These are phyloP conservation scores for Blastocystis sp. DNA, from an alignment of 352 stramenopile species.

Conservation along the genomic window DNA sequence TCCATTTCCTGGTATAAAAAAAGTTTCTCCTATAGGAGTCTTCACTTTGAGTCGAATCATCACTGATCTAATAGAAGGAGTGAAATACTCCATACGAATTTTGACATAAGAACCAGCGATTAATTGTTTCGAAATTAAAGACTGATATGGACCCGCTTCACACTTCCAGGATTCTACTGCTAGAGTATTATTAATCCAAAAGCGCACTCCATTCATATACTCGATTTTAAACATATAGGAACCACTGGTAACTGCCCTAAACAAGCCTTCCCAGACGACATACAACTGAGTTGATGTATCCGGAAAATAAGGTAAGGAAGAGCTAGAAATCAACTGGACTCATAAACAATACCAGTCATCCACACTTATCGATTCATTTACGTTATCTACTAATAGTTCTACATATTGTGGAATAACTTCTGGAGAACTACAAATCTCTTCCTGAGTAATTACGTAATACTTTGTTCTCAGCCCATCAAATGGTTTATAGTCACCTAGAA, in stretches of 20 bases:
- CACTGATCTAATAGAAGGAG: not conserved
- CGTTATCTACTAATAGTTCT: not conserved
- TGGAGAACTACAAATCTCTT: not conserved
- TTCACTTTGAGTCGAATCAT: not conserved
- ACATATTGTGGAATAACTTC: not conserved
- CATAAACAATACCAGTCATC: not conserved
- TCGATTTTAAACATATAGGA: not conserved
- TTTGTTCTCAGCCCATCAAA: not conserved
- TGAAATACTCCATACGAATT: not conserved
- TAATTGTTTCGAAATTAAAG: too few species aligned
- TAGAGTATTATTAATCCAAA: not conserved
- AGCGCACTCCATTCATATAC: not conserved
- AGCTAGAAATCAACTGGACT: not conserved
- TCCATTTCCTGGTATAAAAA: not conserved
- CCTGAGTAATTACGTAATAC: not conserved
- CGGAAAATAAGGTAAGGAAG: not conserved
- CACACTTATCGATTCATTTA: not conserved
- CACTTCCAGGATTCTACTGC: not conserved
- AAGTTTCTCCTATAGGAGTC: not conserved
- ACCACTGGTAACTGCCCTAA: not conserved
- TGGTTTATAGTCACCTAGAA: not conserved
- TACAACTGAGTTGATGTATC: not conserved
- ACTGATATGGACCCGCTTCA: too few species aligned
- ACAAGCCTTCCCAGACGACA: not conserved
- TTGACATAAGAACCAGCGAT: not conserved